These are phyloP conservation scores for Guyanaporus albipodus DNA, from an alignment of 768 basidiomycete genomes.

Conservation along the genomic window DNA sequence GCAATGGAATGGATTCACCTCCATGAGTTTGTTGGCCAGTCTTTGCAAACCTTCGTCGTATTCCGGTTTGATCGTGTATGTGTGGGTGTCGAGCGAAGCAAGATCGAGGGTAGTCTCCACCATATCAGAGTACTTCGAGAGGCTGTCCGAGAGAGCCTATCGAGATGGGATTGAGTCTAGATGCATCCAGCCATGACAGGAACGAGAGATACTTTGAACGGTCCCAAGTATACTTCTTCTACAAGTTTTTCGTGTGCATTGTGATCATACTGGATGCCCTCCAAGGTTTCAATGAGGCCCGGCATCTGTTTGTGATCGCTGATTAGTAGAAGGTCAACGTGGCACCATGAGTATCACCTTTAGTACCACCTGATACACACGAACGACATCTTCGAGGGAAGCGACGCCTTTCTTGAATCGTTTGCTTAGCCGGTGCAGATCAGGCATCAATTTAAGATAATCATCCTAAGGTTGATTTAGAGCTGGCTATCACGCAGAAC, in stretches of 20 bases:
- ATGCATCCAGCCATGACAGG: background rate
- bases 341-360: slow-evolving; percentile 45
- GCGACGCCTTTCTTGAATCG: slow-evolving; percentile 83
- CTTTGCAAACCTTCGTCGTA: slow-evolving; percentile 75
- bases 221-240: slow-evolving; percentile 59
- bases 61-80: slow-evolving; percentile 88
- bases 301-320: slow-evolving; percentile 51
- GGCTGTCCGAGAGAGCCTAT: slow-evolving; percentile 59
- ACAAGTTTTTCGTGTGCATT: slow-evolving; percentile 53
- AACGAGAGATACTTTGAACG: slow-evolving; percentile 51
- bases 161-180: background rate
- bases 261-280: slow-evolving; percentile 43
- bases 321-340: background rate
- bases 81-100: slow-evolving; percentile 77
- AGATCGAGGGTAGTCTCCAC: slow-evolving; percentile 95
- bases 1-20: too few species aligned
- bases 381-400: slow-evolving; percentile 89
- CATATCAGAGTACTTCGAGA: slow-evolving; percentile 86
- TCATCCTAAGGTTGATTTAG: slow-evolving; percentile 56
- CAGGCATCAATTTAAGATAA: slow-evolving; percentile 87
- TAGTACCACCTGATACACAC: slow-evolving; percentile 89
- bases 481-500: too few species aligned
- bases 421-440: slow-evolving; percentile 88
- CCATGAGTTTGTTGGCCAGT: slow-evolving; percentile 62
- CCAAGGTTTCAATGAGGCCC: slow-evolving; percentile 64